phyloP scores from a whole-genome alignment of 129 eudicot genomes.

The Lonicera japonica region DNA sequence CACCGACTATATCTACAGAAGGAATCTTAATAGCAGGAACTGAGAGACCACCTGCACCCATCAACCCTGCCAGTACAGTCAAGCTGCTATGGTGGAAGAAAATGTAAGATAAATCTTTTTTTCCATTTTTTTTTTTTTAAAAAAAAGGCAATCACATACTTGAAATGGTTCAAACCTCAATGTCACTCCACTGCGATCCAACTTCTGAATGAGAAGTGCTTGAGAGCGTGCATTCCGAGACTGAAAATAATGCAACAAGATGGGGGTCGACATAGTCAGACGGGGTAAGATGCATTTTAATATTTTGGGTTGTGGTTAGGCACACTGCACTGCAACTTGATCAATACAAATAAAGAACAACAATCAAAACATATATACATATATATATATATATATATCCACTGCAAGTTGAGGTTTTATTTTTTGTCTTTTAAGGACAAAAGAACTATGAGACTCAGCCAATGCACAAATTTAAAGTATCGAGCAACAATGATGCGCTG shows the following conservation, averaged over 20 bases:
- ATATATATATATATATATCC: no score
- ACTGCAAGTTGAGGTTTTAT: no score
- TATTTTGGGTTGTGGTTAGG: no score
- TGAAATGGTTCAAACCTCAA: slow-evolving; percentile 37
- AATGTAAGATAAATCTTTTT: background rate
- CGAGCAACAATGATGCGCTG: no score
- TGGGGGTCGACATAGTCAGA: slow-evolving; percentile 4
- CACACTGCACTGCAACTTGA: no score
- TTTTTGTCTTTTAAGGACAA: no score
- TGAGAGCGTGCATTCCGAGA: slow-evolving; percentile 82
- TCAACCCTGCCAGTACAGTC: slow-evolving; percentile 32
- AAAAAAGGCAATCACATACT: background rate
- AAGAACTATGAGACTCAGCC: no score
- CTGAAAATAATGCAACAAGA: slow-evolving; percentile 23
- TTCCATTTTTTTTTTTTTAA: no score
- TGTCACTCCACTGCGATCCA: slow-evolving; percentile 78
- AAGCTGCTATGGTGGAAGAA: slow-evolving; percentile 27
- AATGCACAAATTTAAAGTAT: no score
- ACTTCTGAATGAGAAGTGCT: slow-evolving; percentile 80
- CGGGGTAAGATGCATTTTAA: background rate
- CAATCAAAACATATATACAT: no score
- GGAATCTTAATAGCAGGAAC: slow-evolving; percentile 46
- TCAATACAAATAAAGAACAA: no score
- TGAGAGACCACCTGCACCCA: slow-evolving; percentile 37
- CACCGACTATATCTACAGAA: slow-evolving; percentile 51